These are phyloP conservation scores for Parathielavia appendiculata DNA, from an alignment of 495 filamentous ascomycete genomes.

Conservation along the genomic window DNA sequence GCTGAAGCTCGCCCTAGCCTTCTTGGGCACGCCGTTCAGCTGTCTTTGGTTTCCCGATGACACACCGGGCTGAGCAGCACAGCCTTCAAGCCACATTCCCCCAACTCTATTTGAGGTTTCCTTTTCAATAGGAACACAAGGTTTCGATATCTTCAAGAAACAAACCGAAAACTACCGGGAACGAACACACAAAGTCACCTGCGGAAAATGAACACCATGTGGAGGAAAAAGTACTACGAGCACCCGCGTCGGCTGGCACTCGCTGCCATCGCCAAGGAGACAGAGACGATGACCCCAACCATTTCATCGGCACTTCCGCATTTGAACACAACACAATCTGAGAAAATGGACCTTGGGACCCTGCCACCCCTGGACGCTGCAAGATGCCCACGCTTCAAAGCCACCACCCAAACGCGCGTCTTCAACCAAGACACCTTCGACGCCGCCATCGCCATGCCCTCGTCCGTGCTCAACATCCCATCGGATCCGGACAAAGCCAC, in stretches of 20 bases:
- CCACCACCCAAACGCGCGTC: constrained; percentile 38
- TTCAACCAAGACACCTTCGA: constrained; percentile 50
- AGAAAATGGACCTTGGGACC: constrained; percentile 6
- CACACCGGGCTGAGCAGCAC: neutral
- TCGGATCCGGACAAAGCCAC: neutral
- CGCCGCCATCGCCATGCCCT: constrained; percentile 39
- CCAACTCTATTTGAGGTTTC: too few relatives aligned
- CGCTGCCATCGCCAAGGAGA: constrained; percentile 25
- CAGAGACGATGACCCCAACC: constrained; percentile 17
- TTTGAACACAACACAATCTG: constrained; percentile 15
- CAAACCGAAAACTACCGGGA: neutral
- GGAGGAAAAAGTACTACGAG: constrained; percentile 14
- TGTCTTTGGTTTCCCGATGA: neutral
- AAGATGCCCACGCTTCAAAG: constrained; percentile 22
- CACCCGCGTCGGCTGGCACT: constrained; percentile 15
- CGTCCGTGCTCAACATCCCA: constrained; percentile 8
- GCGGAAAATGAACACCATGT: constrained; percentile 10
- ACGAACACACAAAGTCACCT: neutral
- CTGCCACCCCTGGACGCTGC: constrained; percentile 19
- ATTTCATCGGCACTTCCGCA: constrained; percentile 21
- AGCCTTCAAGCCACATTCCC: neutral
- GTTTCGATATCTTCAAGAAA: neutral
- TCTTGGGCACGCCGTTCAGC: constrained; percentile 5
- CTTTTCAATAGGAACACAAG: too few relatives aligned
- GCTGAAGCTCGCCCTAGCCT: too few relatives aligned